These are phyloP conservation scores for Priceomyces medius DNA, from an alignment of 805 yeast genomes.

Conservation along the genomic window DNA sequence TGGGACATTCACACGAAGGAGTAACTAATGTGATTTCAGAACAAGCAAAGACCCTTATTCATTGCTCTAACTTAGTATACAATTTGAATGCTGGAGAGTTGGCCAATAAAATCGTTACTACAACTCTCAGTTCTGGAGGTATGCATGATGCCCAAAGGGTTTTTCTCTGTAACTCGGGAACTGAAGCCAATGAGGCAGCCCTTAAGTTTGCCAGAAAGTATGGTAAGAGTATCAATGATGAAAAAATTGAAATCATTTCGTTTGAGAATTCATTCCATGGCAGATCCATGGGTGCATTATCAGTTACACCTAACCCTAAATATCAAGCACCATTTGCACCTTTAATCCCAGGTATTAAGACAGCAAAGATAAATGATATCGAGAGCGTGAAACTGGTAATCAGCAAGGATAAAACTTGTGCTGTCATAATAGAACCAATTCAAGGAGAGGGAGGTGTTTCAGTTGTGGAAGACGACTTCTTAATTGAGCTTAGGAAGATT, in stretches of 20 bases:
- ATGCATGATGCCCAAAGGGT: constrained; percentile 79
- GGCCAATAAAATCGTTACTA: constrained; percentile 65
- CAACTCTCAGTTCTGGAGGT: constrained; percentile 72
- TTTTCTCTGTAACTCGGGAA: constrained; percentile 58
- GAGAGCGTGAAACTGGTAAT: constrained; percentile 57
- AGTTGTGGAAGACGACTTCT: constrained; percentile 61
- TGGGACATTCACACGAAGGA: constrained; percentile 83
- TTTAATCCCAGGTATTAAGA: constrained; percentile 81
- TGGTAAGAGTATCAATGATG: constrained; percentile 56
- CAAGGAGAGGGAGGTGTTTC: constrained; percentile 98
- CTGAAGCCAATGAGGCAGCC: constrained; percentile 61
- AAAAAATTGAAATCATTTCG: constrained; percentile 77
- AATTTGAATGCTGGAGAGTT: constrained; percentile 83
- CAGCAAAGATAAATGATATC: constrained; percentile 62
- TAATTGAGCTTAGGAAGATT: constrained; percentile 60
- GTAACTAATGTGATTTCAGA: constrained; percentile 68
- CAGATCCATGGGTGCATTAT: constrained; percentile 87
- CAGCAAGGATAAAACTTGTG: constrained; percentile 67
- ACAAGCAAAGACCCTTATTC: constrained; percentile 73
- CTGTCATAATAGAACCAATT: constrained; percentile 92
- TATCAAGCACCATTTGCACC: constrained; percentile 92
- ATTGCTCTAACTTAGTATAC: constrained; percentile 81
- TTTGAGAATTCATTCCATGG: constrained; percentile 93
- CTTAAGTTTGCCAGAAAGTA: constrained; percentile 70
- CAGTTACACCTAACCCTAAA: constrained; percentile 90